A percentile compares a stretch with the other conserved stretches of the same genome.
phyloP scores from a whole-genome alignment of 495 filamentous ascomycete genomes.

The Physcia stellaris region DNA sequence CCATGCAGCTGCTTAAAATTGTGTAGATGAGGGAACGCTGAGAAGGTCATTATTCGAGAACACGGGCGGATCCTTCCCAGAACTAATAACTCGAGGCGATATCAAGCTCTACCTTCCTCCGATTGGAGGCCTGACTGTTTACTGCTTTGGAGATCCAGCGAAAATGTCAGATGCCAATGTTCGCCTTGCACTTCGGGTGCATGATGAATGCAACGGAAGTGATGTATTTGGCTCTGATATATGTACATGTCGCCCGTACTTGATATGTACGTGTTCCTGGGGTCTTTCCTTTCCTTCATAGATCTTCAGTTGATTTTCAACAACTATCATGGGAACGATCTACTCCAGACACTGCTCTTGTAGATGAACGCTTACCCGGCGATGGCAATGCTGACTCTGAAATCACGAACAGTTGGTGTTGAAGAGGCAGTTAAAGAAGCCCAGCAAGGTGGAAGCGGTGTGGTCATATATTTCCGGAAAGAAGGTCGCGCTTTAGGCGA shows the following conservation, averaged over 20 bases:
- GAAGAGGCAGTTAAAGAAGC: conserved; percentile 95
- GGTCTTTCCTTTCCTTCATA: too few relatives aligned
- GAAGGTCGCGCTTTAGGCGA: conserved; percentile 93
- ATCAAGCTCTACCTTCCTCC: conserved; percentile 94
- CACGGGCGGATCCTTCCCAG: conserved; percentile 84
- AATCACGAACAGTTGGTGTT: too few relatives aligned
- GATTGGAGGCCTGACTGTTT: conserved; percentile 92
- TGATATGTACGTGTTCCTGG: too few relatives aligned
- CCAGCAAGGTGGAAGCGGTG: conserved; percentile 84
- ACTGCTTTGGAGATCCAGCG: conserved; percentile 89
- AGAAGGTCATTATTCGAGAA: conserved; percentile 86
- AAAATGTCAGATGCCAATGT: conserved; percentile 84
- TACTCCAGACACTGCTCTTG: too few relatives aligned
- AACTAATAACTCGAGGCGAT: conserved; percentile 82
- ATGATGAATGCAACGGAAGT: conserved; percentile 89
- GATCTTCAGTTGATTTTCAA: too few relatives aligned
- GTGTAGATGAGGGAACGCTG: conserved; percentile 66
- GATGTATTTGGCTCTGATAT: conserved; percentile 99
- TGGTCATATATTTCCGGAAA: conserved; percentile 98
- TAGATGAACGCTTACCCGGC: too few relatives aligned
- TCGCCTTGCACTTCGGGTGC: conserved; percentile 74
- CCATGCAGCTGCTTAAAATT: not conserved
- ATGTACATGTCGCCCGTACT: conserved; percentile 92
- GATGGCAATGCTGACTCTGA: too few relatives aligned
- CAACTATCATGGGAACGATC: too few relatives aligned